Base-by-base conservation (phyloP, 805 yeast species). In the Yarrowia bubula region DNA sequence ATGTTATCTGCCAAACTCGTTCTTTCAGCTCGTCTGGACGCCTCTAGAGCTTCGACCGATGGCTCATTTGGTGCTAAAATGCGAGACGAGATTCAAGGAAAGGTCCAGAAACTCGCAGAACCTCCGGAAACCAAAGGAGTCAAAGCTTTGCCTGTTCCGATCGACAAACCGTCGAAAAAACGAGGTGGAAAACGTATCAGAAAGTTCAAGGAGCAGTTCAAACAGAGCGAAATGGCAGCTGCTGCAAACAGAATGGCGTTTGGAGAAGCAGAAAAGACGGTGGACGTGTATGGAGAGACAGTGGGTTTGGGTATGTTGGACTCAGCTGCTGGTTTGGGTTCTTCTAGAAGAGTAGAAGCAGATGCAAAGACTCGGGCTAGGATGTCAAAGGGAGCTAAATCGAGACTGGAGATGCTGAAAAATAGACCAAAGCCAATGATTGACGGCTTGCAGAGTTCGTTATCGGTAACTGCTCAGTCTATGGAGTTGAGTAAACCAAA, bases 231-330 rank as follows among this genome's bases (percentile, higher is more conserved):
- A 64, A 73, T 89, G 48, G 86, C 92, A 39, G 87, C 85, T 69
- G 88, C 96, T 2, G 96, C 90, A 71, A 92, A 93, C 73, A 84
- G 89, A 71, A 82, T 92, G 84, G 88, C 81, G 46, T 92, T 93
- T 76, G 97, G 96, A 7, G 82, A 86, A 70, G 79, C 81, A 68
- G 97, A 90, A 72, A 84, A 81, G 18, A 81, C 86, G 1, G 77
- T 80, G 2, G 92, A 88, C 67, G 79, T 85, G 0, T 87, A 79
- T 72, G 96, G 96, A 10, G 96, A 90, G 70, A 62, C 71, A 13
- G 78, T 88, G 37, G 97, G 97, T 0, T 71, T 91, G 57, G 96
- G 97, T 3, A 85, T 90, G 90, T 80, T 85, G 44, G 71, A 66
- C 28, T 67, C 61, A 68, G 73, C n/a, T 47, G 67, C 46, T n/a